These are phyloP conservation scores for Rhizopogon salebrosus DNA, from an alignment of 768 basidiomycete genomes.

Conservation along the genomic window DNA sequence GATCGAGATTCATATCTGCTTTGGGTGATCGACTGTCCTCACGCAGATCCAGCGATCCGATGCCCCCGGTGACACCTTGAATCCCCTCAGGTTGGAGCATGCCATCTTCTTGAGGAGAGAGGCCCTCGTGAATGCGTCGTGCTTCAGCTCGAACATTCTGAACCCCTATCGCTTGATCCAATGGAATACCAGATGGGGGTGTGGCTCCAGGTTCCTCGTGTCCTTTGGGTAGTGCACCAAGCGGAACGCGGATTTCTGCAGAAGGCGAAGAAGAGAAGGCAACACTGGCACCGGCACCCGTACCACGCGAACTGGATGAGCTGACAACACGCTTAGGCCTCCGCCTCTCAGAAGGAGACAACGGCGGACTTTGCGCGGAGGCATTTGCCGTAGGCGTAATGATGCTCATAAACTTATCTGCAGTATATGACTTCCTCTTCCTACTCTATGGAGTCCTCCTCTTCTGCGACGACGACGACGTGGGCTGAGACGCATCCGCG, in stretches of 20 bases:
- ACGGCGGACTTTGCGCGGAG: neutral
- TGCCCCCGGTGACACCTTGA: neutral
- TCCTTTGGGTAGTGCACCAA: neutral
- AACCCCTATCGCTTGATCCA: neutral
- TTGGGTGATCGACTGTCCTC: neutral
- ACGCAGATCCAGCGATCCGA: neutral
- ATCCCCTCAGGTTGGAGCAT: neutral
- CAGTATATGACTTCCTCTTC: neutral
- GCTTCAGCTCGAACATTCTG: neutral
- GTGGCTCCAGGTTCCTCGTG: neutral
- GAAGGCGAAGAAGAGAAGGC: neutral
- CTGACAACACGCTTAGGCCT: neutral
- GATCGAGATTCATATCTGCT: neutral
- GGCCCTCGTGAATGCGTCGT: neutral
- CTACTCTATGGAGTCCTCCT: neutral
- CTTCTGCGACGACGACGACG: neutral
- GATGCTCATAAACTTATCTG: neutral
- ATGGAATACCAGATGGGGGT: neutral
- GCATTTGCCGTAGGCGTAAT: neutral
- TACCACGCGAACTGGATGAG: neutral
- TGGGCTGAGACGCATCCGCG: neutral
- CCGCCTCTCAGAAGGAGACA: conserved; percentile 1
- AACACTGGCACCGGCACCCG: neutral
- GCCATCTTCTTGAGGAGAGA: neutral
- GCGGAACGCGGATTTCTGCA: neutral